phyloP scores from a whole-genome alignment of 495 filamentous ascomycete species.

The Penicillium steckii region DNA sequence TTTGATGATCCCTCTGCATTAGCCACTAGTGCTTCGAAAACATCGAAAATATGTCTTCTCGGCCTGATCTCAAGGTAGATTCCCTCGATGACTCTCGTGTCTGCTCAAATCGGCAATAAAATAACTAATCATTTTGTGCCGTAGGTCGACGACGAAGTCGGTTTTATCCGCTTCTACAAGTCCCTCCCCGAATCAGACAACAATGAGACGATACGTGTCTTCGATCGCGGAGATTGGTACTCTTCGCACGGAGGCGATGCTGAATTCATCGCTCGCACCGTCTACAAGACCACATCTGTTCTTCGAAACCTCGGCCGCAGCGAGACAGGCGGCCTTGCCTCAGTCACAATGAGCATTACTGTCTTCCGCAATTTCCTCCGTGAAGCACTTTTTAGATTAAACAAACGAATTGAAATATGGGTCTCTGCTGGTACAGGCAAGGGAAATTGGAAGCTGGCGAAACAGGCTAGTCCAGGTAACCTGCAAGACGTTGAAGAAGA shows the following conservation, averaged over 20 bases:
- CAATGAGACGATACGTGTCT: conserved; percentile 68
- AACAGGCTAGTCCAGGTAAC: conserved; percentile 93
- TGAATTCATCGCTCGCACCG: conserved; percentile 86
- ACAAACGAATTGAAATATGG: conserved; percentile 91
- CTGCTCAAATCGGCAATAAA: background rate
- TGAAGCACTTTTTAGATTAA: conserved; percentile 86
- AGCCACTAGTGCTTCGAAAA: conserved; percentile 9
- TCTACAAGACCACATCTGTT: conserved; percentile 97
- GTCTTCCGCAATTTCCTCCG: conserved; percentile 95
- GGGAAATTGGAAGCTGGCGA: conserved; percentile 86
- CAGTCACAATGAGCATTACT: conserved; percentile 89
- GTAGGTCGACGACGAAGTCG: conserved; percentile 93
- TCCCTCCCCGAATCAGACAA: conserved; percentile 69
- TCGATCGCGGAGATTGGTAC: conserved; percentile 94
- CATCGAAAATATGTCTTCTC: conserved; percentile 69
- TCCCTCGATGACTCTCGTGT: background rate
- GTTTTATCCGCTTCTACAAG: conserved; percentile 94
- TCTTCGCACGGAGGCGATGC: conserved; percentile 92
- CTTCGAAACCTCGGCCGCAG: conserved; percentile 82
- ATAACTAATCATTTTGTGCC: background rate
- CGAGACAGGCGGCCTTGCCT: conserved; percentile 78
- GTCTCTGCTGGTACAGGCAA: conserved; percentile 60
- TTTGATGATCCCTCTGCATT: background rate
- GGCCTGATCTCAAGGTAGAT: conserved; percentile 83
- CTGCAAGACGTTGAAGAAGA: conserved; percentile 97